Evolutionary conservation across 2,329 filamentous ascomycete species (phyloP).

Genomic region (Thielaviopsis ethacetica): DNA sequence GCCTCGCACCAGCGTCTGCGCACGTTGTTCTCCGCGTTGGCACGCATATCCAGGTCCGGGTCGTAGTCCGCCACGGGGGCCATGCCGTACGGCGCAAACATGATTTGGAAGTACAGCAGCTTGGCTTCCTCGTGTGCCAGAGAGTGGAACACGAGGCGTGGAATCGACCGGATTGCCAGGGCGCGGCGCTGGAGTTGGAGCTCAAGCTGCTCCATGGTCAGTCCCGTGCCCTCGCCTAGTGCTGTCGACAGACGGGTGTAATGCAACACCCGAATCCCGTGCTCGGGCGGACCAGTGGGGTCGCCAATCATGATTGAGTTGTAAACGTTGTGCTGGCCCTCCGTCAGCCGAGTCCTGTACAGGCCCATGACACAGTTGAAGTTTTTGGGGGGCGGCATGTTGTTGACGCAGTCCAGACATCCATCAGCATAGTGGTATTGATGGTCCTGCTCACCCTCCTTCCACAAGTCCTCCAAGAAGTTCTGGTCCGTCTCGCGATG

Average conservation of each 20-base stretch:
- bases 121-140: not conserved
- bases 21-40: slow-evolving; percentile 13
- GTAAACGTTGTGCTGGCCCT: not conserved
- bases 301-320: not conserved
- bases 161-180: not conserved
- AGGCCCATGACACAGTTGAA: not conserved
- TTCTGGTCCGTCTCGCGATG: not conserved
- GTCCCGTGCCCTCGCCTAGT: not conserved
- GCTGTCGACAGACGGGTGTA: not conserved
- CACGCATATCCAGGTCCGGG: not conserved
- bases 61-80: not conserved
- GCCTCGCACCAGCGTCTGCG: slow-evolving; percentile 10
- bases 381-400: not conserved
- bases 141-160: not conserved
- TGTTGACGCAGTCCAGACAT: not conserved
- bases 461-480: not conserved
- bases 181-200: not conserved
- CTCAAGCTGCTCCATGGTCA: not conserved
- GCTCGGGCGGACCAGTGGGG: not conserved
- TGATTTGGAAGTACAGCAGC: not conserved
- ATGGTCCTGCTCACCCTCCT: not conserved
- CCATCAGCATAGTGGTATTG: not conserved
- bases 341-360: not conserved
- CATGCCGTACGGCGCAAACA: not conserved
- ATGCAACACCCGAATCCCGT: too few species aligned